Conservation (phyloP, 176 grass and related monocot genomes). For the Carex scoparia region DNA sequence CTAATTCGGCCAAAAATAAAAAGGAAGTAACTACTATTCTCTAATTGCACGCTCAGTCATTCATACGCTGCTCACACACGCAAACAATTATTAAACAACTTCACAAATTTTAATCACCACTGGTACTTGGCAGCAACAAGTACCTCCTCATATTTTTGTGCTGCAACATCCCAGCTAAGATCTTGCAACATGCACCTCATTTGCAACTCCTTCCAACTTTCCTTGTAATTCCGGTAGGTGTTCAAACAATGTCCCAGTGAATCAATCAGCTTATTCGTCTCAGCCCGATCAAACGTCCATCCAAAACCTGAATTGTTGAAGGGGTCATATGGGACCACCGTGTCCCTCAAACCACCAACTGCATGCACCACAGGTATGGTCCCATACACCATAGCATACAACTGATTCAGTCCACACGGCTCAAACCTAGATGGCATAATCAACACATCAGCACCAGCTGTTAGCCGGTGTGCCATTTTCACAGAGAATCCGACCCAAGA, state of each 20-base stretch:
- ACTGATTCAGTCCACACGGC: slow-evolving; percentile 94
- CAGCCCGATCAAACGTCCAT: slow-evolving; percentile 77
- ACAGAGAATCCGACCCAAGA: slow-evolving; percentile 86
- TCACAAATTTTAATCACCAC: slow-evolving; percentile 45
- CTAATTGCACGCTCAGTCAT: not conserved
- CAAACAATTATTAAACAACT: not conserved
- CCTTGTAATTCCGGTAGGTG: slow-evolving; percentile 68
- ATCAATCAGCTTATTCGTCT: slow-evolving; percentile 53
- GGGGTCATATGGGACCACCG: slow-evolving; percentile 70
- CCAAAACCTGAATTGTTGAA: slow-evolving; percentile 47
- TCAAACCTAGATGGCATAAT: slow-evolving; percentile 93
- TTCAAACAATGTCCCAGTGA: slow-evolving; percentile 70
- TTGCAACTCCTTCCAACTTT: slow-evolving; percentile 72
- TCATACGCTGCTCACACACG: not conserved
- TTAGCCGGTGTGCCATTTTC: slow-evolving; percentile 68
- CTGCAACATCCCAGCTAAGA: slow-evolving; percentile 86
- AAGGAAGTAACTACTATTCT: not conserved
- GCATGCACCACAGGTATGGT: slow-evolving; percentile 88
- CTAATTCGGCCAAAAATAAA: not conserved
- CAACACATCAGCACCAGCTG: slow-evolving; percentile 60
- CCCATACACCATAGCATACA: slow-evolving; percentile 88
- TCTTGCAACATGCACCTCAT: slow-evolving; percentile 71
- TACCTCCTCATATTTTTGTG: slow-evolving; percentile 75
- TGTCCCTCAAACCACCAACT: slow-evolving; percentile 81
- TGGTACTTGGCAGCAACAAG: slow-evolving; percentile 95